Evolutionary conservation across 306 rosid species (phyloP).

Genomic region (Malus sylvestris): DNA sequence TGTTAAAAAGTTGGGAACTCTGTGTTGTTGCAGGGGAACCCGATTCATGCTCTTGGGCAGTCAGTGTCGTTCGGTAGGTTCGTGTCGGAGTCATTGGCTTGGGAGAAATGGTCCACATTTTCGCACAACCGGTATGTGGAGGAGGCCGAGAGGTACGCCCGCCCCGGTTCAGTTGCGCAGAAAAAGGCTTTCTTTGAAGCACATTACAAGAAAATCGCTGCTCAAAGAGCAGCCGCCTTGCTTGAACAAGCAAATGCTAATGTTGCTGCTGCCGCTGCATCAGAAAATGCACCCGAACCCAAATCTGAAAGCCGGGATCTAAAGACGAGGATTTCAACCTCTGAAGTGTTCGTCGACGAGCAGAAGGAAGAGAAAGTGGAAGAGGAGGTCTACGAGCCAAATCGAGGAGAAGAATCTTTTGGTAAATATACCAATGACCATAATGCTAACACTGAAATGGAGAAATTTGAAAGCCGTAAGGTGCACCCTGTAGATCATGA

Average conservation of each 20-base stretch:
- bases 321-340: slow-evolving; percentile 11
- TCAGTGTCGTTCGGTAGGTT: slow-evolving; percentile 91
- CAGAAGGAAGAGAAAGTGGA: background rate
- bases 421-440: background rate
- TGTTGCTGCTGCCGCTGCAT: slow-evolving; percentile 33
- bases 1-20: background rate
- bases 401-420: slow-evolving; percentile 6
- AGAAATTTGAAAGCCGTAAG: slow-evolving; percentile 18
- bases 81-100: slow-evolving; percentile 63
- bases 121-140: slow-evolving; percentile 87
- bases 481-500: slow-evolving; percentile 21
- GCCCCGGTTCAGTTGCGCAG: slow-evolving; percentile 92
- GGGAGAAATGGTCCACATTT: slow-evolving; percentile 92
- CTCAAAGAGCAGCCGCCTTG: slow-evolving; percentile 70
- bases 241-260: slow-evolving; percentile 58
- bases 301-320: slow-evolving; percentile 8
- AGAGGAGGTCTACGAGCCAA: slow-evolving; percentile 18
- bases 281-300: slow-evolving; percentile 14
- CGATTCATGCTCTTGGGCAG: slow-evolving; percentile 70
- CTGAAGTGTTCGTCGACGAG: slow-evolving; percentile 18
- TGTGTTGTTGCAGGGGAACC: slow-evolving; percentile 42
- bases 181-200: slow-evolving; percentile 99
- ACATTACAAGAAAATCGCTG: slow-evolving; percentile 88
- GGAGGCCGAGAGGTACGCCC: slow-evolving; percentile 79
- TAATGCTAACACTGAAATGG: slow-evolving; percentile 20